Evolutionary conservation across 2,329 filamentous ascomycete genomes (phyloP).

Genomic region (Fusarium pseudograminearum): DNA sequence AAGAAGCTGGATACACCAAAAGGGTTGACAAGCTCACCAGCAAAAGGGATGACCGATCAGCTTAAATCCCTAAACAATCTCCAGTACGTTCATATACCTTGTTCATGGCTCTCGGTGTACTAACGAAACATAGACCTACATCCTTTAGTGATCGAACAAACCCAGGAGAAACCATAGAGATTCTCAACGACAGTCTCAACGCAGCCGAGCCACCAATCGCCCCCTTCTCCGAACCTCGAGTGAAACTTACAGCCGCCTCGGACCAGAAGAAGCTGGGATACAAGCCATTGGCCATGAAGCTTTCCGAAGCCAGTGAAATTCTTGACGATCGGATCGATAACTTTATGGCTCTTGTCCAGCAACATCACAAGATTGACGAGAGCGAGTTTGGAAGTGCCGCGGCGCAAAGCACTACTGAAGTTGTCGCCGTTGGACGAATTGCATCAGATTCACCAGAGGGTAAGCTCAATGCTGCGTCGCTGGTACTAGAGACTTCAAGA

Average conservation of each 20-base stretch:
- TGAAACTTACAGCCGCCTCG: slow-evolving; percentile 86
- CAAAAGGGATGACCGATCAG: slow-evolving; percentile 51
- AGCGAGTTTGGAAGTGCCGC: slow-evolving; percentile 88
- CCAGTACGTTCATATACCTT: slow-evolving; percentile 43
- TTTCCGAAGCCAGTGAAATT: slow-evolving; percentile 91
- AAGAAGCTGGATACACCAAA: slow-evolving; percentile 50
- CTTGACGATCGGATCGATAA: slow-evolving; percentile 96
- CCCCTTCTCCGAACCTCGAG: slow-evolving; percentile 78
- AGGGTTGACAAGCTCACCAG: slow-evolving; percentile 51
- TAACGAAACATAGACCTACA: slow-evolving; percentile 40
- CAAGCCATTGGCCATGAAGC: slow-evolving; percentile 93
- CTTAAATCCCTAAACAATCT: slow-evolving; percentile 49
- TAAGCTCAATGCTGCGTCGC: slow-evolving; percentile 84
- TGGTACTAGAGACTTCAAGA: slow-evolving; percentile 90
- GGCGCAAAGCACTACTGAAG: slow-evolving; percentile 83
- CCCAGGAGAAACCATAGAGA: slow-evolving; percentile 83
- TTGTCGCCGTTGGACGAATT: slow-evolving; percentile 91
- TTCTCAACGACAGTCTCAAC: slow-evolving; percentile 81
- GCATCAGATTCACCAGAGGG: slow-evolving; percentile 89
- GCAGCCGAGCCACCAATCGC: slow-evolving; percentile 76
- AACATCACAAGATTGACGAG: slow-evolving; percentile 80
- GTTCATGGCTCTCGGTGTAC: not conserved
- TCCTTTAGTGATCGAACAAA: slow-evolving; percentile 81
- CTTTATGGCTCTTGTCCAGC: slow-evolving; percentile 79
- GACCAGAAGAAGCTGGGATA: slow-evolving; percentile 93